Evolutionary conservation across 1,284 basidiomycete species (phyloP).

Genomic region (Fistulinella cinereoalba): DNA sequence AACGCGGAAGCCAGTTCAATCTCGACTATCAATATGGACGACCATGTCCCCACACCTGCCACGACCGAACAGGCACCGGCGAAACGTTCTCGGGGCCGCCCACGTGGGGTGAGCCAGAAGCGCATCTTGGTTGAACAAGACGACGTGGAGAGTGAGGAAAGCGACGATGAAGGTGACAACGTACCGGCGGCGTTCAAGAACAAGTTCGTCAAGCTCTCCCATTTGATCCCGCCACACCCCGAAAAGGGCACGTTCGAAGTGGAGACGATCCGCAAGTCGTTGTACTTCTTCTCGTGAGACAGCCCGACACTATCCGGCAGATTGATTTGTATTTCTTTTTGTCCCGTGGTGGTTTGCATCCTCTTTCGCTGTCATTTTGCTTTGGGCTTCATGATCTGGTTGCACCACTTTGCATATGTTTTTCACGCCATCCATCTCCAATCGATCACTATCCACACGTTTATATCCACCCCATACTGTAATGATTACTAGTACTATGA

Average conservation of each 20-base stretch:
- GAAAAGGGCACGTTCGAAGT: constrained; percentile 90
- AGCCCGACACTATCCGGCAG: too few relatives aligned
- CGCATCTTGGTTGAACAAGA: constrained; percentile 11
- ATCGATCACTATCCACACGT: background rate
- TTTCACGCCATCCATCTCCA: background rate
- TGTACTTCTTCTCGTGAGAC: constrained; percentile 86
- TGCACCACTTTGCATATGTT: too few relatives aligned
- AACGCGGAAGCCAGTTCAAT: constrained; percentile 24
- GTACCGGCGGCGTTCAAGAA: constrained; percentile 38
- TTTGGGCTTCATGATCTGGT: constrained; percentile 5
- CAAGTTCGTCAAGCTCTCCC: constrained; percentile 75
- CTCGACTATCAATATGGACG: constrained; percentile 20
- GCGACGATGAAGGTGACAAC: constrained; percentile 17
- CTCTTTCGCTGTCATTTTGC: background rate
- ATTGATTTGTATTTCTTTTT: background rate
- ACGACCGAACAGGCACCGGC: constrained; percentile 9
- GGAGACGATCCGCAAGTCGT: constrained; percentile 73
- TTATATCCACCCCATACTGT: constrained; percentile 25
- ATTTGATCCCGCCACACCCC: constrained; percentile 82
- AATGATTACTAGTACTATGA: constrained; percentile 7
- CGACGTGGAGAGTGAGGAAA: constrained; percentile 10
- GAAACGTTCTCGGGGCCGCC: constrained; percentile 18
- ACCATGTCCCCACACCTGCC: background rate
- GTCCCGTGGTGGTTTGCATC: background rate
- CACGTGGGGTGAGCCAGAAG: constrained; percentile 11